Conservation (phyloP, 768 basidiomycete genomes). For the Kwoniella botswanensis region DNA sequence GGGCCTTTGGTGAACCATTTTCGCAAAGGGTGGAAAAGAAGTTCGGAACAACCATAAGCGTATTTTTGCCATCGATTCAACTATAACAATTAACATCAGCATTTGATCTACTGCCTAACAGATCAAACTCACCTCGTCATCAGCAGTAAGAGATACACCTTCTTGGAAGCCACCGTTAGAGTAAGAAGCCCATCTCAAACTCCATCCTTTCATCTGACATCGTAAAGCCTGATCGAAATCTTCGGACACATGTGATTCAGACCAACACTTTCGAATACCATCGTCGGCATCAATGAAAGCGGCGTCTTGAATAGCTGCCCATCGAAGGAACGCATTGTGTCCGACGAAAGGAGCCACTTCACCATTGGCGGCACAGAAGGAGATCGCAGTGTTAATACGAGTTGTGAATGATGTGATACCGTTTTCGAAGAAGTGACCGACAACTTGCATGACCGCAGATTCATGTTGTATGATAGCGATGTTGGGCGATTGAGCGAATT, state of each 20-base stretch:
- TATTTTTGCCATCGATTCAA: conserved; percentile 84
- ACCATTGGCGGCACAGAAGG: conserved; percentile 56
- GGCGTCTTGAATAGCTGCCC: conserved; percentile 81
- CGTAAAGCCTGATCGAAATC: conserved; percentile 53
- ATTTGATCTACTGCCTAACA: not conserved
- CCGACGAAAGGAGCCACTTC: conserved; percentile 41
- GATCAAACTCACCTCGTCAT: conserved; percentile 70
- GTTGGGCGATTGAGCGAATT: conserved; percentile 78
- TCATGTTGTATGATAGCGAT: conserved; percentile 72
- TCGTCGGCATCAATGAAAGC: conserved; percentile 75
- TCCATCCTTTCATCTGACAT: conserved; percentile 66
- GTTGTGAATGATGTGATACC: conserved; percentile 67
- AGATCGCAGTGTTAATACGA: conserved; percentile 69
- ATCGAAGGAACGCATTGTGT: conserved; percentile 77
- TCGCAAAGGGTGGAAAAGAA: conserved; percentile 82
- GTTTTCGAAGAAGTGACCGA: conserved; percentile 67
- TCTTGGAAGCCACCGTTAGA: conserved; percentile 87
- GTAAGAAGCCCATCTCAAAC: conserved; percentile 70
- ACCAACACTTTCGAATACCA: conserved; percentile 76
- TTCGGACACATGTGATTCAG: conserved; percentile 79
- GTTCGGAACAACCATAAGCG: conserved; percentile 58
- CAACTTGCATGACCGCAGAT: conserved; percentile 54
- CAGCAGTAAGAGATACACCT: conserved; percentile 84
- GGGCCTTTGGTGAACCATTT: conserved; percentile 81
- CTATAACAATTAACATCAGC: conserved; percentile 18